Evolutionary conservation across 148 eudicot species (phyloP), one percentile per base, ranked within the genome.

Genomic region (Diospyros lotus): DNA sequence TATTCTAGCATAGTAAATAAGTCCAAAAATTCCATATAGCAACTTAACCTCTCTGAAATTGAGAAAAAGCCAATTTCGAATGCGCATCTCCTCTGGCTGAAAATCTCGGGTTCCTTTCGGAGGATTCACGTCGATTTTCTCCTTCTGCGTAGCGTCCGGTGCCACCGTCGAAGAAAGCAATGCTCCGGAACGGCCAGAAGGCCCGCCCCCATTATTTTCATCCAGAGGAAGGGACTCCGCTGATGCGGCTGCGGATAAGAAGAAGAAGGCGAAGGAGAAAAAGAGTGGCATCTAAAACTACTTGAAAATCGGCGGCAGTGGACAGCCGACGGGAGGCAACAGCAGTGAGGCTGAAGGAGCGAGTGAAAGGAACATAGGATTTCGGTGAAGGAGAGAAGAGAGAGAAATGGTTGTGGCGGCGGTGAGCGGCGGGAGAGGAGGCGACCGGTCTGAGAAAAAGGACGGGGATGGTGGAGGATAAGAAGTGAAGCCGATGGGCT

Each of bases 61-160:
- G 61, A 80, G 80, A 56, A 93, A 93, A 43, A 90, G 89, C 99
- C 99, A 95, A 73, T 61, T 86, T 2, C 99, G 82, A 15, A 95
- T 82, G 53, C 99, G 90, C 99, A 95, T 90, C 54, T 95, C 99
- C 46, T 95, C 99, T 3, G 99, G 99, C 0, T 94, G 94, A 75
- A 95, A 95, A 76, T 95, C 99, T 17, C 99, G 78, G 51, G 99
- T 95, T 2, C 99, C 99, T 83, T 84, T 92, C 3, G 99, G 99
- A 41, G 99, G 99, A 77, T 92, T 92, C 11, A 92, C 96, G 46
- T 95, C 97, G 55, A 95, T 95, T 73, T 28, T 28, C 28, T 28
- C 28, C 28, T 77, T 90, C 80, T 74, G 76, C 9, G 65, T 64
- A 44, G 58, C 12, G 53, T 84, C 88, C 43, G 63, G 1, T 17